phyloP scores from a whole-genome alignment of 2,329 filamentous ascomycete genomes.

The Pseudogymnoascus sp. region DNA sequence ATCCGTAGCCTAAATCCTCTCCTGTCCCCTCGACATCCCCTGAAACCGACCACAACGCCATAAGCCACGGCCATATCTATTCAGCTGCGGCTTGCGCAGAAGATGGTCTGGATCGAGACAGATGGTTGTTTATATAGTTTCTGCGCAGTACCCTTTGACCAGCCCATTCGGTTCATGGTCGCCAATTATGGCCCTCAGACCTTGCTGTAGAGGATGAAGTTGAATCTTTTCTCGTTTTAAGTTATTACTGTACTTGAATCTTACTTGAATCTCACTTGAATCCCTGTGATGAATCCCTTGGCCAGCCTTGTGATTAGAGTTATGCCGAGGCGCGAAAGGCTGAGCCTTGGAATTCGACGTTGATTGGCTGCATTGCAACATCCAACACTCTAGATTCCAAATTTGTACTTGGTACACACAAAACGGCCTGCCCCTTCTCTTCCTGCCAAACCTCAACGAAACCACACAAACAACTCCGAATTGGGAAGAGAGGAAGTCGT shows the following conservation, averaged over 20 bases:
- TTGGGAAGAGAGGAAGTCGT: constrained; percentile 1
- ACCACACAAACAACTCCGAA: neutral
- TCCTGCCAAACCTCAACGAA: neutral
- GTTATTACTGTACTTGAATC: neutral
- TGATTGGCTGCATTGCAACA: neutral
- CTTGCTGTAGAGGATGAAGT: neutral
- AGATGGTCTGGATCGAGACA: too few relatives aligned
- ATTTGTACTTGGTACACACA: neutral
- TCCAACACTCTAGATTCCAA: neutral
- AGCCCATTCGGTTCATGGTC: too few relatives aligned
- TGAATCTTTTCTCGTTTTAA: neutral
- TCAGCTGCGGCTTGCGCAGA: too few relatives aligned
- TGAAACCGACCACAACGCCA: too few relatives aligned
- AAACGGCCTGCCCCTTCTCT: neutral
- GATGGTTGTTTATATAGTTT: too few relatives aligned
- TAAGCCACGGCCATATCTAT: too few relatives aligned
- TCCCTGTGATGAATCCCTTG: neutral
- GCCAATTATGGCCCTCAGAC: too few relatives aligned
- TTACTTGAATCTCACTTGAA: neutral
- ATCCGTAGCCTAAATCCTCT: too few relatives aligned
- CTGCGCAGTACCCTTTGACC: too few relatives aligned
- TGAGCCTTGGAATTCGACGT: neutral
- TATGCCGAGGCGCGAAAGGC: constrained; percentile 3
- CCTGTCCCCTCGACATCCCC: too few relatives aligned
- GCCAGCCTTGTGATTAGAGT: constrained; percentile 3